Conservation (phyloP, 208 protist genomes). For the Leishmania lainsoni region DNA sequence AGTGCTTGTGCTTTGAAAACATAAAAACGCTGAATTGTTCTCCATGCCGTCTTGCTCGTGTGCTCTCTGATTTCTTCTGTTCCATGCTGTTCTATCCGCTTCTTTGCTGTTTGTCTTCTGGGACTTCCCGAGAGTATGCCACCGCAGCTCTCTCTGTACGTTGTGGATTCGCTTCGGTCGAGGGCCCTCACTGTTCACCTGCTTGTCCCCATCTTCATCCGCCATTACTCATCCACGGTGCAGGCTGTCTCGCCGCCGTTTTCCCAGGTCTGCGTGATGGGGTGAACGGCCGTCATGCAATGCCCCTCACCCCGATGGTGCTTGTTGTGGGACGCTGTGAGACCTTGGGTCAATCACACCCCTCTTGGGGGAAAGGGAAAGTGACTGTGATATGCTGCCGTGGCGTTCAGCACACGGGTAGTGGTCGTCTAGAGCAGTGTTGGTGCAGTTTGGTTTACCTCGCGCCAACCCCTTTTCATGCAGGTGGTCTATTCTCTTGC, state of each 20-base stretch:
- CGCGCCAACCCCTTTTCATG: background rate
- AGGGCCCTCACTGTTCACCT: background rate
- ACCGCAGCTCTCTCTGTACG: background rate
- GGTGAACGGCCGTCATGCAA: background rate
- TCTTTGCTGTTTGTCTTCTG: background rate
- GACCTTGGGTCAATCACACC: background rate
- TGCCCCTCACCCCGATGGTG: background rate
- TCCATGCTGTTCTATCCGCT: background rate
- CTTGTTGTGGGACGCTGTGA: background rate
- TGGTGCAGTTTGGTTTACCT: background rate
- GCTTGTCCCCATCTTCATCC: background rate
- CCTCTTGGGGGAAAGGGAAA: background rate
- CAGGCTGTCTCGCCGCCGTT: background rate
- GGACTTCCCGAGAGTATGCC: background rate
- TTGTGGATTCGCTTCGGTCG: background rate
- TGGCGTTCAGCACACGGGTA: background rate
- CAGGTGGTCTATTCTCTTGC: background rate
- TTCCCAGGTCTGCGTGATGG: background rate
- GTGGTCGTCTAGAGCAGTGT: background rate
- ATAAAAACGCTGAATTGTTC: background rate
- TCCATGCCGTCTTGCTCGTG: background rate
- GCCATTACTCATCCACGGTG: background rate
- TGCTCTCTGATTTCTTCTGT: conserved; percentile 5
- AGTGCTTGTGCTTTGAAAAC: background rate
- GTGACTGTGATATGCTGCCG: background rate